Conservation (phyloP, 164 flowering plant species). For the Echeveria elegans region DNA sequence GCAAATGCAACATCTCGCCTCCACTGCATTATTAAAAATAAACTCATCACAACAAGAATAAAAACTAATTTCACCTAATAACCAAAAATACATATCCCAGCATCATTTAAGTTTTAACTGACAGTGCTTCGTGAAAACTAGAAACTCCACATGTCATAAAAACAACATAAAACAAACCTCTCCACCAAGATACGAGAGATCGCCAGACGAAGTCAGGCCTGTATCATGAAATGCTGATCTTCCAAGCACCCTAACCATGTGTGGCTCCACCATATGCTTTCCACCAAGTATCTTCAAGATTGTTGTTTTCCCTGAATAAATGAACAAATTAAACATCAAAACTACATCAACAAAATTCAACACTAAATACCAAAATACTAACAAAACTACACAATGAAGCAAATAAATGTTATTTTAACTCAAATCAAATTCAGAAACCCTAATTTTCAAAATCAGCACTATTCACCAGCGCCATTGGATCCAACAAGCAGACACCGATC, state of each 20-base stretch:
- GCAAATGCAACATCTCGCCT: constrained; percentile 96
- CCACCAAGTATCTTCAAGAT: constrained; percentile 92
- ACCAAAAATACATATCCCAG: too few relatives aligned
- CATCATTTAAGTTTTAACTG: too few relatives aligned
- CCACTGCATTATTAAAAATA: constrained; percentile 44
- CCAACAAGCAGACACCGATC: constrained; percentile 94
- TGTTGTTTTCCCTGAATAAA: constrained; percentile 72
- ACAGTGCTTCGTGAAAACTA: too few relatives aligned
- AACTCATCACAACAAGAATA: neutral
- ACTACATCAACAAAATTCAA: neutral
- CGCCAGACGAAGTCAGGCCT: constrained; percentile 68
- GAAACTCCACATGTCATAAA: neutral
- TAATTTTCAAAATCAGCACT: neutral
- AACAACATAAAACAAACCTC: constrained; percentile 43
- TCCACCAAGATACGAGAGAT: constrained; percentile 84
- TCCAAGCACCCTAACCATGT: constrained; percentile 83
- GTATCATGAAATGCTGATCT: constrained; percentile 97
- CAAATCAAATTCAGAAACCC: neutral
- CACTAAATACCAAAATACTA: neutral
- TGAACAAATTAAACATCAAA: neutral
- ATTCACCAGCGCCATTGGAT: constrained; percentile 91
- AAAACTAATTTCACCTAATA: neutral
- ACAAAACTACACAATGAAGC: neutral
- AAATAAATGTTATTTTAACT: too few relatives aligned
- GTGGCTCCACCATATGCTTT: constrained; percentile 93